Conservation (phyloP, 1,284 basidiomycete species). For the Irpex sp. region DNA sequence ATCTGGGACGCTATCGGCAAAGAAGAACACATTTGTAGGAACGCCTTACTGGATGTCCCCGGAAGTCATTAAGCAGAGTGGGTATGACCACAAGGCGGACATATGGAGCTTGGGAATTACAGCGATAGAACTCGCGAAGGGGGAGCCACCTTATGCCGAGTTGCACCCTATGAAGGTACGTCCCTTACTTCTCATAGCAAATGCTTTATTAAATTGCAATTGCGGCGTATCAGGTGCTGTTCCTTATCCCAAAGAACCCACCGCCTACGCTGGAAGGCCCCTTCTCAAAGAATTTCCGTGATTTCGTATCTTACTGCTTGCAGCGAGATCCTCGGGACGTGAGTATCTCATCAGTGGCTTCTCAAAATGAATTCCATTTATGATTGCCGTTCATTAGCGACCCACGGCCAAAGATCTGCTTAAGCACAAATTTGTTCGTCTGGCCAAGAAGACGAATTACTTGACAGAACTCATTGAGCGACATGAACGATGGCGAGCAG, state of each 20-base stretch:
- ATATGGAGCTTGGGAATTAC: slow-evolving; percentile 98
- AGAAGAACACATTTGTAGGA: slow-evolving; percentile 98
- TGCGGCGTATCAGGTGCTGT: slow-evolving; percentile 65
- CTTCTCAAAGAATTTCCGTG: slow-evolving; percentile 89
- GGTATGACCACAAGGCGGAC: slow-evolving; percentile 98
- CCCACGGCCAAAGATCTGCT: slow-evolving; percentile 92
- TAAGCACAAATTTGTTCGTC: slow-evolving; percentile 93
- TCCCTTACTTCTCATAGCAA: neutral
- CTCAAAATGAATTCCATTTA: neutral
- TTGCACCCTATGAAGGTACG: slow-evolving; percentile 96
- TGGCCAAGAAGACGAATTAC: slow-evolving; percentile 91
- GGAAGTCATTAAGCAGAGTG: slow-evolving; percentile 99
- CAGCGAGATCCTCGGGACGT: slow-evolving; percentile 92
- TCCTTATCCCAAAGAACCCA: slow-evolving; percentile 96
- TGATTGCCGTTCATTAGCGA: slow-evolving; percentile 45
- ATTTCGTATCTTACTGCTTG: slow-evolving; percentile 90
- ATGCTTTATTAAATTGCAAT: neutral
- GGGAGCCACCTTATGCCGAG: slow-evolving; percentile 96
- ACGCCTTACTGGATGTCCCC: slow-evolving; percentile 99
- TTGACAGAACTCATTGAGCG: slow-evolving; percentile 94
- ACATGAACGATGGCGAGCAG: slow-evolving; percentile 90
- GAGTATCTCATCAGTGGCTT: slow-evolving; percentile 23
- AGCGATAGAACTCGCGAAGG: slow-evolving; percentile 94
- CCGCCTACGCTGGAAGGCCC: slow-evolving; percentile 86
- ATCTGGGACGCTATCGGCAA: slow-evolving; percentile 91